A percentile compares a stretch with the other conserved stretches of the same genome.
Evolutionary conservation across 2,329 filamentous ascomycete species (phyloP).

Genomic region (Emergomyces africanus): DNA sequence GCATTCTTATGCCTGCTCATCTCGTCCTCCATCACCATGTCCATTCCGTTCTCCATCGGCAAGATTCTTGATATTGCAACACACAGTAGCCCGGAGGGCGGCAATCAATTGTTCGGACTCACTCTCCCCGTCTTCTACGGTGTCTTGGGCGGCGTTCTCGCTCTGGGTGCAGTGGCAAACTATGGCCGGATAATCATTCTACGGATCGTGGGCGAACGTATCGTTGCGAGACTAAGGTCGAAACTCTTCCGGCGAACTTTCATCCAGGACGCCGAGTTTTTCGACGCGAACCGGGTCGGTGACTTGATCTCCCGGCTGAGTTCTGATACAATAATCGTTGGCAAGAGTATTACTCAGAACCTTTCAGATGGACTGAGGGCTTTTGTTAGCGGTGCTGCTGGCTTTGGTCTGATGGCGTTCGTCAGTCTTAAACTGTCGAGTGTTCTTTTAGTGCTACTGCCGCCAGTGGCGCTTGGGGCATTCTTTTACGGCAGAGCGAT

Average conservation of each 20-base stretch:
- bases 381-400: slow-evolving; percentile 77
- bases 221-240: slow-evolving; percentile 79
- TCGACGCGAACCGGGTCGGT: slow-evolving; percentile 92
- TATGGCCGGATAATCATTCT: slow-evolving; percentile 89
- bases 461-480: slow-evolving; percentile 78
- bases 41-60: slow-evolving; percentile 90
- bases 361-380: slow-evolving; percentile 90
- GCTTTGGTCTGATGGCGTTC: slow-evolving; percentile 90
- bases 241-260: slow-evolving; percentile 86
- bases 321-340: slow-evolving; percentile 94
- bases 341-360: slow-evolving; percentile 97
- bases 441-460: slow-evolving; percentile 74
- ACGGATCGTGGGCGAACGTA: slow-evolving; percentile 85
- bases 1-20: slow-evolving; percentile 79
- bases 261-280: slow-evolving; percentile 97
- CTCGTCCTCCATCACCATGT: slow-evolving; percentile 89
- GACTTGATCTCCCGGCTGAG: slow-evolving; percentile 92
- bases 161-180: slow-evolving; percentile 76
- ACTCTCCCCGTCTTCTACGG: slow-evolving; percentile 80
- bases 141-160: slow-evolving; percentile 62
- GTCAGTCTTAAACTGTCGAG: slow-evolving; percentile 83
- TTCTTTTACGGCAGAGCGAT: slow-evolving; percentile 87
- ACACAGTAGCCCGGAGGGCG: slow-evolving; percentile 52
- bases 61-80: slow-evolving; percentile 90
- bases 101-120: slow-evolving; percentile 63